Conservation (phyloP, 495 filamentous ascomycete genomes). For the Chaetomidium leptoderma region DNA sequence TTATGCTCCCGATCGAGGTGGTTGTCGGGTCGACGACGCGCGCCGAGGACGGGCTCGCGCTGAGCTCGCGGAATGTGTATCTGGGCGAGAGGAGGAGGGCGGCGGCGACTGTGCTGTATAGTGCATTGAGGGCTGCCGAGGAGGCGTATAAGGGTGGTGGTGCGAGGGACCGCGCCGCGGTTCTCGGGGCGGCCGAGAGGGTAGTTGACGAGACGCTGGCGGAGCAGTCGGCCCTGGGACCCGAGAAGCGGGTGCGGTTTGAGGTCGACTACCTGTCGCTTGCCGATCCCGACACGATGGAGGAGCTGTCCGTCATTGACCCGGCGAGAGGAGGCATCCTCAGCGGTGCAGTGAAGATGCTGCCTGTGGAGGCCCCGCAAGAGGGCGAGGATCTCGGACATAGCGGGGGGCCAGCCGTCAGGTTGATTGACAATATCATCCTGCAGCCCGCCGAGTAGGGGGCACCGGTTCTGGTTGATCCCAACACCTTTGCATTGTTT, state of each 20-base stretch:
- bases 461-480: background rate
- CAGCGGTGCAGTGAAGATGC: conserved; percentile 86
- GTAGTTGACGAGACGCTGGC: conserved; percentile 48
- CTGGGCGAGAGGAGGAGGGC: conserved; percentile 68
- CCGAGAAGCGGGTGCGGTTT: conserved; percentile 61
- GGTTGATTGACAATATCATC: conserved; percentile 93
- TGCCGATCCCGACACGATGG: conserved; percentile 72
- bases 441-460: conserved; percentile 44
- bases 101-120: conserved; percentile 66
- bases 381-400: conserved; percentile 69
- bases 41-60: conserved; percentile 81
- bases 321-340: conserved; percentile 68
- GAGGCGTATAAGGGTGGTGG: conserved; percentile 56
- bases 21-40: conserved; percentile 67
- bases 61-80: conserved; percentile 93
- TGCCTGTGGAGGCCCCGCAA: conserved; percentile 65
- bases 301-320: conserved; percentile 67
- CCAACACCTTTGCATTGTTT: conserved; percentile 3
- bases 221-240: conserved; percentile 59
- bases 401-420: conserved; percentile 62
- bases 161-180: conserved; percentile 52
- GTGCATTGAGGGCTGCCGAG: conserved; percentile 66
- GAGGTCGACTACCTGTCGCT: conserved; percentile 90
- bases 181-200: conserved; percentile 62
- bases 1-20: conserved; percentile 75